Base-by-base conservation (phyloP, 139 green algal genomes). In the Closterium sp. region DNA sequence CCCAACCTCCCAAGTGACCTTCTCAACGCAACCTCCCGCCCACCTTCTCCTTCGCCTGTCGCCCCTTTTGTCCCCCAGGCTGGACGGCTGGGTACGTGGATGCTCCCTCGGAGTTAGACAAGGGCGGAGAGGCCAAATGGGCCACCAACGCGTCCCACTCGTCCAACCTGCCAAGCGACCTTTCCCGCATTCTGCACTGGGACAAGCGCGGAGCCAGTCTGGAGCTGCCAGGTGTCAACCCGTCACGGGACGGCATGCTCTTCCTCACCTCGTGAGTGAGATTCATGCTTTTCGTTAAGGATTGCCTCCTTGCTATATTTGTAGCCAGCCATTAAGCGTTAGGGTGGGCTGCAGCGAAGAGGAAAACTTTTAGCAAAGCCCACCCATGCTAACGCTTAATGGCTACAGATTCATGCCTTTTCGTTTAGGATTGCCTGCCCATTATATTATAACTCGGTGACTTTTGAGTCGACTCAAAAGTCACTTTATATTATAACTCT, bases 211-310 rank as follows among this genome's bases (percentile, higher is more conserved):
- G 90, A 31, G 87, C 87, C 69, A 35, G 30, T 28, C 36, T 93
- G 9, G 93, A 34, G 87, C 30, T 93, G 43, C 90, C 90, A 69
- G 90, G 90, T 38, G 66, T 93, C 28, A 91, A 92, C 30, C 30
- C n/a, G 16, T 38, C 33, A 38, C 69, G 28, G 28, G 90, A 93
- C 38, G 90, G 90, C 69, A 93, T 93, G 90, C 86, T 93, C 30
- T 93, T 93, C 86, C 32, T 43, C 25, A 93, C 90, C 35, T 93
- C 90, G 90, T 93, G 34, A 91, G 88, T 33, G 64, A 89, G 33
- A 55, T 30, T 90, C 66, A 87, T 88, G 12, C 36, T 88, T 85
- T n/a, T n/a, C n/a, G n/a, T n/a, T n/a, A n/a, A n/a, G n/a, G n/a
- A n/a, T n/a, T n/a, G n/a, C 66, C 66, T 23, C 66, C 19, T 19